phyloP scores from a whole-genome alignment of 2,329 filamentous ascomycete genomes.

The Beauveria caledonica region DNA sequence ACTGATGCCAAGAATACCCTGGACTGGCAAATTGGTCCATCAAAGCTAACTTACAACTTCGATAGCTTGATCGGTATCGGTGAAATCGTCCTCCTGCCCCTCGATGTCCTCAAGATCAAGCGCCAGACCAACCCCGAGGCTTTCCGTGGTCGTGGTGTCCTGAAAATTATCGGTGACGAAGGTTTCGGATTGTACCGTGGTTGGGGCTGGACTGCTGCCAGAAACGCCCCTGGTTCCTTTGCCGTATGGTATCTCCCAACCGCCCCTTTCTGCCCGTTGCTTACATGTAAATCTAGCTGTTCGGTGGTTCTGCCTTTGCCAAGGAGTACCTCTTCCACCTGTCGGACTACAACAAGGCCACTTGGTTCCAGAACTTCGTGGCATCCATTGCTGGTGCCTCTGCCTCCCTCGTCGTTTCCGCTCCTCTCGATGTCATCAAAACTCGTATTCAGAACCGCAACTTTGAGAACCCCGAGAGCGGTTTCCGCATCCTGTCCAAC shows the following conservation, averaged over 20 bases:
- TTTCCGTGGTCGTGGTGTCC: slow-evolving; percentile 85
- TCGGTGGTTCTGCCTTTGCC: slow-evolving; percentile 92
- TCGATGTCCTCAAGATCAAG: slow-evolving; percentile 99
- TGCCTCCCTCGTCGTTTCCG: slow-evolving; percentile 92
- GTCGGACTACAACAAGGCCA: slow-evolving; percentile 88
- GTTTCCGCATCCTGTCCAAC: slow-evolving; percentile 82
- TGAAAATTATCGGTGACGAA: slow-evolving; percentile 86
- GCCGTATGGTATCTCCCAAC: slow-evolving; percentile 53
- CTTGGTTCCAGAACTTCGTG: slow-evolving; percentile 94
- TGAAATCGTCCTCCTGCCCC: slow-evolving; percentile 87
- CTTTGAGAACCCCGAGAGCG: slow-evolving; percentile 95
- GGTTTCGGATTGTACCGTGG: slow-evolving; percentile 93
- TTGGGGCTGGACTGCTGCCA: slow-evolving; percentile 94
- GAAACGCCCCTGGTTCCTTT: slow-evolving; percentile 94
- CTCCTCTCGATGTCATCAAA: slow-evolving; percentile 95
- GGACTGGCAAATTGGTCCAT: not conserved
- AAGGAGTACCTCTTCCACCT: slow-evolving; percentile 94
- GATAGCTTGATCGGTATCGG: slow-evolving; percentile 85
- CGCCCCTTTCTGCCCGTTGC: not conserved
- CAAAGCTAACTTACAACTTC: slow-evolving; percentile 14
- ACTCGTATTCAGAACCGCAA: slow-evolving; percentile 97
- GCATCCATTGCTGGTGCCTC: slow-evolving; percentile 93
- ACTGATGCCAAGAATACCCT: not conserved
- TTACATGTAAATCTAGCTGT: slow-evolving; percentile 53
- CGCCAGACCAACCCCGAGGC: slow-evolving; percentile 98